Percentiles rank a stretch among this genome's conserved stretches.
Evolutionary conservation across 2,329 filamentous ascomycete genomes (phyloP).

Genomic region (Penicillium sp.): DNA sequence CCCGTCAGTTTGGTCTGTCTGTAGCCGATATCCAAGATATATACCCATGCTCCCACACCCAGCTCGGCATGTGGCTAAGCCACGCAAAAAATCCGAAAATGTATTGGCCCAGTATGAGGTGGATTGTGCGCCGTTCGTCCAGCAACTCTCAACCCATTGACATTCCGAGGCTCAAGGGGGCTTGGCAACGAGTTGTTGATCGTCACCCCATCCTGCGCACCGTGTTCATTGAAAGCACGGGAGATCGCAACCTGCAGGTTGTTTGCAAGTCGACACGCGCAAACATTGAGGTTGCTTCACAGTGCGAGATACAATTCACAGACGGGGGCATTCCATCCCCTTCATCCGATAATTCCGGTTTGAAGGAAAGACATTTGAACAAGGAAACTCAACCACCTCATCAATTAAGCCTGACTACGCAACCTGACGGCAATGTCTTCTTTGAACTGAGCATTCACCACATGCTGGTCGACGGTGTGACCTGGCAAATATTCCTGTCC

Average conservation of each 20-base stretch:
- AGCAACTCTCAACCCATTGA: background rate
- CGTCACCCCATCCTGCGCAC: constrained; percentile 6
- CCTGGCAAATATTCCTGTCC: background rate
- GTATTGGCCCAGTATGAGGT: constrained; percentile 10
- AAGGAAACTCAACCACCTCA: constrained; percentile 1
- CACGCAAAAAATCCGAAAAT: constrained; percentile 7
- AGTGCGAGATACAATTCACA: too few species aligned
- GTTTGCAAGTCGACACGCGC: background rate
- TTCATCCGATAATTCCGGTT: background rate
- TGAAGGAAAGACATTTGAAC: background rate
- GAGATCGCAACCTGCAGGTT: background rate
- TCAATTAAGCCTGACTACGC: background rate
- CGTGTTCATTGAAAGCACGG: background rate
- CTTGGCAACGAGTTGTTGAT: constrained; percentile 7
- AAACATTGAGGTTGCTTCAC: too few species aligned
- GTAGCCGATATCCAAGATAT: constrained; percentile 14
- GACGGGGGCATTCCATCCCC: too few species aligned
- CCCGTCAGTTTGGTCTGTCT: background rate
- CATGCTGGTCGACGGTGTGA: background rate
- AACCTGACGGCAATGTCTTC: background rate
- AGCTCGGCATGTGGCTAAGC: constrained; percentile 19
- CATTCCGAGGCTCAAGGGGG: background rate
- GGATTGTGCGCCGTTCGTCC: background rate
- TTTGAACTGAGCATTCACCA: constrained; percentile 7
- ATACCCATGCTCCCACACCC: constrained; percentile 16